phyloP scores from a whole-genome alignment of 345 rosid species.

The Populus ilicifolia region DNA sequence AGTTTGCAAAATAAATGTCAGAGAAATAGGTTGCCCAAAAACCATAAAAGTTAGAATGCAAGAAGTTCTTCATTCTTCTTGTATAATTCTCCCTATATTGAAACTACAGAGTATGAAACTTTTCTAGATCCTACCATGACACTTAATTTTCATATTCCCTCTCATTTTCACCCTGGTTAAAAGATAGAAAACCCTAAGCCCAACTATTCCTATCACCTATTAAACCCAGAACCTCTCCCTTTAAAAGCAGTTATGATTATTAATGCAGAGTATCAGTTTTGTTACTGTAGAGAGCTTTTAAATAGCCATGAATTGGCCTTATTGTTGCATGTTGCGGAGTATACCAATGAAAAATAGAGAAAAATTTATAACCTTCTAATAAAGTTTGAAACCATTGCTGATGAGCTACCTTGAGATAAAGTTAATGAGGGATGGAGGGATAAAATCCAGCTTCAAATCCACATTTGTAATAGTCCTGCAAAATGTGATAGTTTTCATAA shows the following conservation, averaged over 20 bases:
- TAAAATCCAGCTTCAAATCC: conserved; percentile 88
- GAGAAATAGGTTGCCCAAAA: background rate
- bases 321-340: background rate
- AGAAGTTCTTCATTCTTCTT: background rate
- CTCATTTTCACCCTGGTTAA: background rate
- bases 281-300: background rate
- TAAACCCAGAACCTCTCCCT: background rate
- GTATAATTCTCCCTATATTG: background rate
- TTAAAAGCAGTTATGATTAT: background rate
- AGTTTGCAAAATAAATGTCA: conserved; percentile 9
- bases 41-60: conserved; percentile 1
- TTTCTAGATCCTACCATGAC: background rate
- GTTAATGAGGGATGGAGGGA: conserved; percentile 85
- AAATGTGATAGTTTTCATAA: conserved; percentile 15
- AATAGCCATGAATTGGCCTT: background rate
- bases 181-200: background rate
- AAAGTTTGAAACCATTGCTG: conserved; percentile 84
- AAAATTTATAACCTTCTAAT: conserved; percentile 64
- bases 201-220: background rate
- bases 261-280: background rate
- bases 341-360: background rate
- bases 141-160: background rate
- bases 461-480: conserved; percentile 73
- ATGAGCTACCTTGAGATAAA: conserved; percentile 85
- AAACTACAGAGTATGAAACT: background rate